Conservation (phyloP, 1,284 basidiomycete genomes). For the Vanrija sp. region DNA sequence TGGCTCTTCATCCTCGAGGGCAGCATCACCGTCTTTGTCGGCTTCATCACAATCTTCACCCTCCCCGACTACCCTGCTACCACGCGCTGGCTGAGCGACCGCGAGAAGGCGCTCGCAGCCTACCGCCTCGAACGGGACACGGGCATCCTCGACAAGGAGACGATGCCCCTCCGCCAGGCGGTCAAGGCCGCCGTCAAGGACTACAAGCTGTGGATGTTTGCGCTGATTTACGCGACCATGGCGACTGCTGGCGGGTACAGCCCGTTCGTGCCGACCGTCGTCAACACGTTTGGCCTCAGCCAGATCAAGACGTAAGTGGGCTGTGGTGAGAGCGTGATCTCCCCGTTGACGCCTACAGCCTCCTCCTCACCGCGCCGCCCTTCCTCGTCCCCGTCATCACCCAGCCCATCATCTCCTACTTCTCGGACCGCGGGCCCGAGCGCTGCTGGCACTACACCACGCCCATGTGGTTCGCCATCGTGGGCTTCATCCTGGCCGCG, state of each 20-base stretch:
- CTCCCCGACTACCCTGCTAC: conserved; percentile 19
- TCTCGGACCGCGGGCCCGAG: conserved; percentile 29
- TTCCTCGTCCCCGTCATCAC: conserved; percentile 33
- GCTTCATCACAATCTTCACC: conserved; percentile 6
- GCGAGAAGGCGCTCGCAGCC: conserved; percentile 15
- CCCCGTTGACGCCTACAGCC: conserved; percentile 14
- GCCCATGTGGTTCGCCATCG: conserved; percentile 40
- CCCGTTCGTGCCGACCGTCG: conserved; percentile 31
- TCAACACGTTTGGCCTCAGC: conserved; percentile 32
- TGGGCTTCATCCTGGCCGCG: conserved; percentile 36
- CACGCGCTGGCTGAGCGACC: conserved; percentile 16
- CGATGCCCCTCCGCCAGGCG: background rate
- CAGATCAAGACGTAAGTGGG: conserved; percentile 12
- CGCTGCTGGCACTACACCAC: conserved; percentile 45
- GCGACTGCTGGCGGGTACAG: conserved; percentile 27
- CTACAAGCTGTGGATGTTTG: conserved; percentile 22
- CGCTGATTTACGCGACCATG: conserved; percentile 16
- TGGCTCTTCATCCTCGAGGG: conserved; percentile 26
- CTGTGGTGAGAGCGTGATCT: too few relatives aligned
- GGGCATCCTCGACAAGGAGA: conserved; percentile 15
- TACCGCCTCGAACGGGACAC: conserved; percentile 15
- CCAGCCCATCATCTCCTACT: conserved; percentile 29
- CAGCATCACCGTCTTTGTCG: conserved; percentile 11
- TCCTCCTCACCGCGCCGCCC: conserved; percentile 36
- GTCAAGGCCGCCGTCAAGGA: conserved; percentile 7